Conservation (phyloP, 306 rosid genomes). For the Inga oerstediana region DNA sequence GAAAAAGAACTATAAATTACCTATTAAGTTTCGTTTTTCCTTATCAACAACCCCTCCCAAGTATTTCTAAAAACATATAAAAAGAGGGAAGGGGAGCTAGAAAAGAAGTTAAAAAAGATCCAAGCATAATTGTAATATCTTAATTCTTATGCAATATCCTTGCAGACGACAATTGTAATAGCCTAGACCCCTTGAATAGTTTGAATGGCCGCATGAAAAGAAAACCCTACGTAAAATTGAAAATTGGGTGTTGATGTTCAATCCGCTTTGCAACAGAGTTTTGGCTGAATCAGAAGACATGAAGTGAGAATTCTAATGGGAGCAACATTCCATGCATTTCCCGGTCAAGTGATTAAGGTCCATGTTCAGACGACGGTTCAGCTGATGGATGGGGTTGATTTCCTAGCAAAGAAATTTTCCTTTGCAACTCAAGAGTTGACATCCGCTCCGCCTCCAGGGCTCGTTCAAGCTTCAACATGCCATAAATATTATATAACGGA, state of each 20-base stretch:
- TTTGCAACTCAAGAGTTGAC: slow-evolving; percentile 49
- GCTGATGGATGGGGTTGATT: slow-evolving; percentile 29
- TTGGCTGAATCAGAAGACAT: neutral
- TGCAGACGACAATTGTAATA: too few relatives aligned
- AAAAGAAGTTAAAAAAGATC: too few relatives aligned
- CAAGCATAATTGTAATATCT: too few relatives aligned
- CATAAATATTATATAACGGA: neutral
- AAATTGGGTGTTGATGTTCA: slow-evolving; percentile 3
- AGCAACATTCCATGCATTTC: slow-evolving; percentile 19
- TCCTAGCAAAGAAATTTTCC: slow-evolving; percentile 40
- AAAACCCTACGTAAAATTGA: neutral
- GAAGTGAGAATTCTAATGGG: slow-evolving; percentile 2
- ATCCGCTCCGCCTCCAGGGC: slow-evolving; percentile 52
- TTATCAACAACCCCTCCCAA: too few relatives aligned
- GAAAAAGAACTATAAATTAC: too few relatives aligned
- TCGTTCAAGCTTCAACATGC: slow-evolving; percentile 49
- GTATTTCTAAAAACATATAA: too few relatives aligned
- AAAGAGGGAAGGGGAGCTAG: too few relatives aligned
- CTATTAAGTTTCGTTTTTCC: too few relatives aligned
- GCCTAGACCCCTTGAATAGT: neutral
- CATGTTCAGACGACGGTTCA: slow-evolving; percentile 34
- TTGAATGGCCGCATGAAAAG: neutral
- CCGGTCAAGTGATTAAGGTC: slow-evolving; percentile 24
- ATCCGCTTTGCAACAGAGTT: neutral
- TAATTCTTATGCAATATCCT: too few relatives aligned